Evolutionary conservation across 495 filamentous ascomycete genomes (phyloP).

Genomic region (Extremus antarcticus): DNA sequence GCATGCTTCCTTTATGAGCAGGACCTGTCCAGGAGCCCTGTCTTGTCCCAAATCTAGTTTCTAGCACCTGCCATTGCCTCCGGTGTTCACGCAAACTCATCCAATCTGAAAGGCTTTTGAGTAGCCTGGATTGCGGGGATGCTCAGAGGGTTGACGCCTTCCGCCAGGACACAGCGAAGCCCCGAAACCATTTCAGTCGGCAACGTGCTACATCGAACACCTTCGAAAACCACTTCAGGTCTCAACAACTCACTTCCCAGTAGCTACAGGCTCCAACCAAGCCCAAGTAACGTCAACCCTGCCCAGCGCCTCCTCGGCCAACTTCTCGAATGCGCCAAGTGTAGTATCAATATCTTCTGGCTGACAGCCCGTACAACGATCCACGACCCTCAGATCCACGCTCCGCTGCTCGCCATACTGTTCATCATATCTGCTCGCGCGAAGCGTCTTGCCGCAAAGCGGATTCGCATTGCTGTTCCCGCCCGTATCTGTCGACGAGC

Average conservation of each 20-base stretch:
- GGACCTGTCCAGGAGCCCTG: no score
- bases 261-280: constrained; percentile 39
- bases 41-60: no score
- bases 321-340: constrained; percentile 44
- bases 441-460: constrained; percentile 55
- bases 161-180: no score
- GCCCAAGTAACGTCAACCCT: constrained; percentile 55
- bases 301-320: constrained; percentile 47
- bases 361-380: constrained; percentile 59
- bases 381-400: constrained; percentile 61
- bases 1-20: no score
- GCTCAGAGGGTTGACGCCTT: no score
- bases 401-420: constrained; percentile 30
- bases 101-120: no score
- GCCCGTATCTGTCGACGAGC: constrained; percentile 19
- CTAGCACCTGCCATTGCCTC: no score
- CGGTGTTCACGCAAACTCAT: no score
- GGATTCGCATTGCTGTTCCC: constrained; percentile 52
- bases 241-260: background rate
- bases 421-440: constrained; percentile 41
- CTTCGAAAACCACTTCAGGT: no score
- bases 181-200: no score
- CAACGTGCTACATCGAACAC: no score
- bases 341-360: constrained; percentile 59
- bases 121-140: no score